Conservation (phyloP, 768 basidiomycete genomes). For the Auricularia sp. region DNA sequence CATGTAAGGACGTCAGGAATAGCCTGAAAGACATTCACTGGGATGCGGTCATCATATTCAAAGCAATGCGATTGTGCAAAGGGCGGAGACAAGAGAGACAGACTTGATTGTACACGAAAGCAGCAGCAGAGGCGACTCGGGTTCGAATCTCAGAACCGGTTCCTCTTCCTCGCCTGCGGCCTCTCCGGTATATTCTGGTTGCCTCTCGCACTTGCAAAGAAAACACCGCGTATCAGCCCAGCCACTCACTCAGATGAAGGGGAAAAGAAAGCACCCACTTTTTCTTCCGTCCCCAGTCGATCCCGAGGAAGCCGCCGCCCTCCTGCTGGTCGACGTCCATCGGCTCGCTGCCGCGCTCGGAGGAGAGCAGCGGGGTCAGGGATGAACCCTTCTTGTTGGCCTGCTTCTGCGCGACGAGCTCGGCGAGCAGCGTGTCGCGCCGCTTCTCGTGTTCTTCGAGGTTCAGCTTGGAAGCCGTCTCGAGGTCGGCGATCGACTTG, state of each 20-base stretch:
- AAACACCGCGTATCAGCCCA: not conserved
- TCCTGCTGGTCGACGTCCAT: not conserved
- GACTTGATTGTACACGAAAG: no score
- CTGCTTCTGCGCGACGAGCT: not conserved
- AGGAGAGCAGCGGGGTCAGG: not conserved
- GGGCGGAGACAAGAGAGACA: no score
- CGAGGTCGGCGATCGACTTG: not conserved
- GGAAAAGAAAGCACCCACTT: not conserved
- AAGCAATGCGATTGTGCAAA: no score
- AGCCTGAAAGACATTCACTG: no score
- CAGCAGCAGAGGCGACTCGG: not conserved
- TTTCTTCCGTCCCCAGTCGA: not conserved
- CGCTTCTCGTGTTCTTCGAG: slow-evolving; percentile 1
- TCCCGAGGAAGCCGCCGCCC: not conserved
- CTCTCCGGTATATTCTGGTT: not conserved
- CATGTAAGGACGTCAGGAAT: no score
- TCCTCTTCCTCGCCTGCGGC: not conserved
- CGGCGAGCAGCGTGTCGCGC: not conserved
- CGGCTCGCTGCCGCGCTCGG: not conserved
- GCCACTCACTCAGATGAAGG: not conserved
- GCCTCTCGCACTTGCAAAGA: not conserved
- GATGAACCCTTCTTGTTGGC: not conserved
- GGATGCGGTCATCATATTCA: no score
- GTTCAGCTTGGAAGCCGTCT: not conserved
- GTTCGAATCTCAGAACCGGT: not conserved